These are phyloP conservation scores for Blastobotrys mokoenaii DNA, from an alignment of 805 yeast genomes.

Conservation along the genomic window DNA sequence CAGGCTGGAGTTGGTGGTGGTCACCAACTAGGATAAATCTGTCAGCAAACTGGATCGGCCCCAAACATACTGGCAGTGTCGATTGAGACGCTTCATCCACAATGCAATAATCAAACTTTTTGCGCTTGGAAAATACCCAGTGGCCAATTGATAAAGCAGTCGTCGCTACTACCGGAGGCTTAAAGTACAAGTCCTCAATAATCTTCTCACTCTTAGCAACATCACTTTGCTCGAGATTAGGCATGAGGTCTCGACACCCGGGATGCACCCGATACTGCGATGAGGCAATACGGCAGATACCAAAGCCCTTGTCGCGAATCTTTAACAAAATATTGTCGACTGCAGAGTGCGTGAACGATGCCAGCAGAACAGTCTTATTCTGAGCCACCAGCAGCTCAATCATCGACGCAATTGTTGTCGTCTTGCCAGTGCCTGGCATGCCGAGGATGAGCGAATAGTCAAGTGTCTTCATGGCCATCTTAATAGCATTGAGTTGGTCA, in stretches of 20 bases:
- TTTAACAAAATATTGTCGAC: conserved; percentile 87
- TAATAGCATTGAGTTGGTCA: conserved; percentile 67
- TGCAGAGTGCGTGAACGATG: conserved; percentile 92
- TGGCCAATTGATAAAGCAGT: conserved; percentile 77
- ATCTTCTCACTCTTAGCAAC: conserved; percentile 37
- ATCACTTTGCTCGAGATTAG: conserved; percentile 29
- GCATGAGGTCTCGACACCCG: conserved; percentile 45
- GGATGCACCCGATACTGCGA: conserved; percentile 48
- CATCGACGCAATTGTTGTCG: conserved; percentile 77
- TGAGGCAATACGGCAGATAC: conserved; percentile 63
- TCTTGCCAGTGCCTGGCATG: conserved; percentile 98
- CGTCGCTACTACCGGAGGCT: conserved; percentile 72
- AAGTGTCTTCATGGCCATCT: conserved; percentile 50
- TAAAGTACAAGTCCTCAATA: conserved; percentile 39
- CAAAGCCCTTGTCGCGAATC: conserved; percentile 37
- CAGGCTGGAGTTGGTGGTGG: conserved; percentile 87
- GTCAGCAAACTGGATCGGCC: conserved; percentile 72
- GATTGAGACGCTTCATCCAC: conserved; percentile 96
- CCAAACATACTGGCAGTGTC: conserved; percentile 82
- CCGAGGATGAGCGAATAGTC: conserved; percentile 83
- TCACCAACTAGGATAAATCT: conserved; percentile 93
- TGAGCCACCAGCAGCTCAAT: conserved; percentile 51
- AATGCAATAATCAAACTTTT: conserved; percentile 80
- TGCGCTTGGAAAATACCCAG: conserved; percentile 44
- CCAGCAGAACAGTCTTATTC: conserved; percentile 61